phyloP scores from a whole-genome alignment of 148 eudicot genomes.

The Pharnaceum exiguum region DNA sequence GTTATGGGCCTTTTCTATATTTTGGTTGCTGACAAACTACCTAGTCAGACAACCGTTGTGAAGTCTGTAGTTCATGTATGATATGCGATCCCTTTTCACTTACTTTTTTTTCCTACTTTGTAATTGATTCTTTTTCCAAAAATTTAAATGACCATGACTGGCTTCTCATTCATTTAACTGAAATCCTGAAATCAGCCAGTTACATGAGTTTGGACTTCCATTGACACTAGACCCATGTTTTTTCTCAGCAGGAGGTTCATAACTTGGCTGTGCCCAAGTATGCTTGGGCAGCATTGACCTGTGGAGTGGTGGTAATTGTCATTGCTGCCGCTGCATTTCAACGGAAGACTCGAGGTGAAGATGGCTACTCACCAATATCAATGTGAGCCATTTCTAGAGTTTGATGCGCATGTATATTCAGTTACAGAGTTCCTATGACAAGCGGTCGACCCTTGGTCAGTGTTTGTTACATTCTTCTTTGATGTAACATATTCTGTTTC shows the following conservation, averaged over 20 bases:
- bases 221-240: not conserved
- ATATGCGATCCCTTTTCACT: not conserved
- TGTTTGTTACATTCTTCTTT: too few species aligned
- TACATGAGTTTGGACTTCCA: too few species aligned
- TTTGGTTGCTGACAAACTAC: slow-evolving; percentile 52
- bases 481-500: too few species aligned
- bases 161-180: too few species aligned
- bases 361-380: slow-evolving; percentile 31
- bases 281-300: not conserved
- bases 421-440: not conserved
- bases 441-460: not conserved
- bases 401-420: not conserved
- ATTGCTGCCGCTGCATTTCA: slow-evolving; percentile 15
- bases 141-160: too few species aligned
- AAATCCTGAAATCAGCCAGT: too few species aligned
- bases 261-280: not conserved
- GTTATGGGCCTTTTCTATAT: slow-evolving; percentile 95
- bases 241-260: slow-evolving; percentile 8
- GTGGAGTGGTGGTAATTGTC: slow-evolving; percentile 30
- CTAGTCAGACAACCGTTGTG: slow-evolving; percentile 9
- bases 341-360: slow-evolving; percentile 21
- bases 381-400: slow-evolving; percentile 10
- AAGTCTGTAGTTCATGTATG: slow-evolving; percentile 13
- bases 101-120: not conserved
- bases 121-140: not conserved